Percentiles rank a stretch among this genome's conserved stretches.
Conservation (phyloP, 306 rosid genomes). For the Trifolium pratense region DNA sequence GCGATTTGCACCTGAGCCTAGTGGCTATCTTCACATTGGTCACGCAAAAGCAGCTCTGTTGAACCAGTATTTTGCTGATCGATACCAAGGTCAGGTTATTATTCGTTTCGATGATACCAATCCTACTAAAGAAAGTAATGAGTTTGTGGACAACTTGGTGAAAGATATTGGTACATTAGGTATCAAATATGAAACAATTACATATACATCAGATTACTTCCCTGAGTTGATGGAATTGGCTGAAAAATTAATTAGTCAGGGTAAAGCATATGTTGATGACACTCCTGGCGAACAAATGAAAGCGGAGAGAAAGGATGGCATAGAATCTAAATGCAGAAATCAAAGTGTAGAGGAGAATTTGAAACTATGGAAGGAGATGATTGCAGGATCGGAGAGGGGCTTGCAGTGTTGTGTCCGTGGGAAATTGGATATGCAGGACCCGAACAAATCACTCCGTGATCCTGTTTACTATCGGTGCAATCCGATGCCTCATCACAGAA, state of each 20-base stretch:
- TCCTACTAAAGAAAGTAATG: slow-evolving; percentile 96
- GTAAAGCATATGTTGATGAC: slow-evolving; percentile 94
- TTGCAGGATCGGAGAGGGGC: slow-evolving; percentile 82
- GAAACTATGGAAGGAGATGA: slow-evolving; percentile 88
- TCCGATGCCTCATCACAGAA: slow-evolving; percentile 85
- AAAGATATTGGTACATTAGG: slow-evolving; percentile 88
- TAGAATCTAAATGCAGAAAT: slow-evolving; percentile 74
- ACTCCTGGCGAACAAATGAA: slow-evolving; percentile 95
- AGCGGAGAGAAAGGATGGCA: slow-evolving; percentile 88
- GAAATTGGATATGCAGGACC: slow-evolving; percentile 92
- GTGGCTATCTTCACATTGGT: slow-evolving; percentile 98
- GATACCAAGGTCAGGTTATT: slow-evolving; percentile 73
- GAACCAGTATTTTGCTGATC: slow-evolving; percentile 86
- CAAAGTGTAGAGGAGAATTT: slow-evolving; percentile 71
- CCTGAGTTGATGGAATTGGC: slow-evolving; percentile 84
- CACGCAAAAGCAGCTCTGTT: slow-evolving; percentile 93
- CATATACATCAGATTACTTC: slow-evolving; percentile 91
- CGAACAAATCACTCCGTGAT: slow-evolving; percentile 88
- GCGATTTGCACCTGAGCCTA: slow-evolving; percentile 97
- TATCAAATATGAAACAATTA: slow-evolving; percentile 65
- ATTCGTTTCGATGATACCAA: slow-evolving; percentile 94
- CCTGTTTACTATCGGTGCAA: slow-evolving; percentile 98
- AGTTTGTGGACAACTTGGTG: slow-evolving; percentile 83
- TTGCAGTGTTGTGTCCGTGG: slow-evolving; percentile 92
- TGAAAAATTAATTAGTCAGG: slow-evolving; percentile 74